phyloP scores from a whole-genome alignment of 75 land plant species.

The Ceratopteris richardii region DNA sequence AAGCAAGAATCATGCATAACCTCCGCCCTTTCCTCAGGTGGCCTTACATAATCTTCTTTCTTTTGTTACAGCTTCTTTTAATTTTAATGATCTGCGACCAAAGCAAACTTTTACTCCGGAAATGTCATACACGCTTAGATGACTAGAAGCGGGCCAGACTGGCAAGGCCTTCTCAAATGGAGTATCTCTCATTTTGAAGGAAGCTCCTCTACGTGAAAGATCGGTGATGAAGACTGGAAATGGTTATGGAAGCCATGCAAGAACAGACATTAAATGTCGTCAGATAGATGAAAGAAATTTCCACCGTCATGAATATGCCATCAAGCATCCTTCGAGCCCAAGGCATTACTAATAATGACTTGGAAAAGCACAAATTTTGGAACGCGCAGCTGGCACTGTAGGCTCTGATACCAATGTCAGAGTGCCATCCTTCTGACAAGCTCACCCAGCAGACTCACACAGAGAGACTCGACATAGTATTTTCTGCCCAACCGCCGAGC shows the following conservation, averaged over 20 bases:
- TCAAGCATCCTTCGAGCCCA: slow-evolving; percentile 65
- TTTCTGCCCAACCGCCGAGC: no score
- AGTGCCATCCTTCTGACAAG: no score
- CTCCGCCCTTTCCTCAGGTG: slow-evolving; percentile 46
- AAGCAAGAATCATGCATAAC: not conserved
- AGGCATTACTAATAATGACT: slow-evolving; percentile 64
- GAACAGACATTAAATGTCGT: slow-evolving; percentile 72
- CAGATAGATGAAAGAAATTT: slow-evolving; percentile 91
- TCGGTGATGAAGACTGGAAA: slow-evolving; percentile 90
- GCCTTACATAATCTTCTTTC: no score
- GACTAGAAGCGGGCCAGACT: slow-evolving; percentile 36
- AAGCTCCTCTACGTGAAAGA: slow-evolving; percentile 36
- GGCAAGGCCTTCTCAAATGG: slow-evolving; percentile 98
- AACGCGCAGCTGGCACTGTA: no score
- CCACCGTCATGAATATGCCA: slow-evolving; percentile 79
- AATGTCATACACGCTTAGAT: no score
- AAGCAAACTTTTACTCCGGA: no score
- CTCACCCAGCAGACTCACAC: no score
- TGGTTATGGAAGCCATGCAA: slow-evolving; percentile 99
- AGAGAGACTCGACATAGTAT: no score
- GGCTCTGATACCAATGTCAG: no score
- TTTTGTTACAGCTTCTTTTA: no score
- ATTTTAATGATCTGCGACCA: no score
- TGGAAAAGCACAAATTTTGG: no score
- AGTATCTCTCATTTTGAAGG: slow-evolving; percentile 79